phyloP scores from a whole-genome alignment of 306 rosid genomes.

The Vigna hirtella region DNA sequence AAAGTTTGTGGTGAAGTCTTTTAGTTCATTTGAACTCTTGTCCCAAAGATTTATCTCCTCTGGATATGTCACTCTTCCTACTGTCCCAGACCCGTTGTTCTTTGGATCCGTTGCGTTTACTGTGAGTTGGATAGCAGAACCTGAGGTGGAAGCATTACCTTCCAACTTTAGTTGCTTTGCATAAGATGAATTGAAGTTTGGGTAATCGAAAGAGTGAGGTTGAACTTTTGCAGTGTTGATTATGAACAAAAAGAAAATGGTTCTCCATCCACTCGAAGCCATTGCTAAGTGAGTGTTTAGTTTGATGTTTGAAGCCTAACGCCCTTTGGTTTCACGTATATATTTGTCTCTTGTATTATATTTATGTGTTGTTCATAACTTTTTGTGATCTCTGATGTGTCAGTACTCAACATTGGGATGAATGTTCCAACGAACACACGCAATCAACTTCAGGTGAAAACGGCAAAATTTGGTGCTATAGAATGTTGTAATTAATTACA shows the following conservation, averaged over 20 bases:
- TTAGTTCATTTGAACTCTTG: too few species aligned
- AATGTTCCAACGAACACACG: neutral
- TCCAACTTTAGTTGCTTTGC: neutral
- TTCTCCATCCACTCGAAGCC: constrained; percentile 16
- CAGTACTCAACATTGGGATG: neutral
- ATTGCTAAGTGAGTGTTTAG: constrained; percentile 34
- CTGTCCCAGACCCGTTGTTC: too few species aligned
- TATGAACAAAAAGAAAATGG: constrained; percentile 13
- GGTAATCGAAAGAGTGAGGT: constrained; percentile 22
- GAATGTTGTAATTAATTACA: neutral
- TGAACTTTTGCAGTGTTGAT: constrained; percentile 18
- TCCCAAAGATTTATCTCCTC: too few species aligned
- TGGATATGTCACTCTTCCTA: too few species aligned
- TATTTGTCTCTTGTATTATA: neutral
- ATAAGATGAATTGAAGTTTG: neutral
- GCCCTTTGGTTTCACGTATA: neutral
- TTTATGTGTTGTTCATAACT: neutral
- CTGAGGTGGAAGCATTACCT: constrained; percentile 28
- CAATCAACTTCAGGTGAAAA: neutral
- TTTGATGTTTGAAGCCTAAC: constrained; percentile 10
- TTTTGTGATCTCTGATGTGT: neutral
- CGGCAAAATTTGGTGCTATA: neutral
- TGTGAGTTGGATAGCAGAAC: neutral
- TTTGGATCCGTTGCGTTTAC: too few species aligned
- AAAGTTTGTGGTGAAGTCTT: too few species aligned